These are phyloP conservation scores for Cladosporium oxysporum DNA, from an alignment of 2,329 filamentous ascomycete genomes.

Conservation along the genomic window DNA sequence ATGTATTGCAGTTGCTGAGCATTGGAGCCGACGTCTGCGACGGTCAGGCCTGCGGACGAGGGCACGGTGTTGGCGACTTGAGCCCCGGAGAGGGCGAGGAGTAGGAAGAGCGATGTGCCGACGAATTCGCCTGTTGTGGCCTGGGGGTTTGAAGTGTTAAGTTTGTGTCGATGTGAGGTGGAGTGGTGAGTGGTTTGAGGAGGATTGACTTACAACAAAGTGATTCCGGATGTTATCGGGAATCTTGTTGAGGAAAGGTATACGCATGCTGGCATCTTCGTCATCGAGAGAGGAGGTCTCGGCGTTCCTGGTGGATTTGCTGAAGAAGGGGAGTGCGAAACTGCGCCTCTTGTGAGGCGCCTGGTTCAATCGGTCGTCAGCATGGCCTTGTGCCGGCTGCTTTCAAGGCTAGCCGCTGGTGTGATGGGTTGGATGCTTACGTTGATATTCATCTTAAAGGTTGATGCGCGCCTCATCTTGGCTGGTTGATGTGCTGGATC, in stretches of 20 bases:
- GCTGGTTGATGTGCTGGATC: no score
- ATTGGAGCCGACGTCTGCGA: conserved; percentile 36
- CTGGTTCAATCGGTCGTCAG: neutral
- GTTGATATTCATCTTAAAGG: conserved; percentile 31
- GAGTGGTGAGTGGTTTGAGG: neutral
- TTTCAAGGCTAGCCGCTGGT: neutral
- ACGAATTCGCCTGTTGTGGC: conserved; percentile 43
- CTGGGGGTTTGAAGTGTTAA: neutral
- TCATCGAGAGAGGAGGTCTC: conserved; percentile 26
- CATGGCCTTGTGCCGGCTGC: no score
- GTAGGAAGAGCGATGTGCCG: conserved; percentile 49
- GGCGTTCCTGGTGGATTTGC: conserved; percentile 32
- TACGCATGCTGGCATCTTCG: conserved; percentile 28
- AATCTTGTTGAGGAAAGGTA: conserved; percentile 31
- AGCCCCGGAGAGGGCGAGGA: conserved; percentile 47
- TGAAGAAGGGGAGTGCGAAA: conserved; percentile 35
- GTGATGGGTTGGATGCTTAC: conserved; percentile 11
- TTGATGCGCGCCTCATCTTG: neutral
- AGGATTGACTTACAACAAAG: conserved; percentile 26
- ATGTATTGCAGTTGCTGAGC: conserved; percentile 43
- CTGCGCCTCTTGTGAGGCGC: conserved; percentile 28
- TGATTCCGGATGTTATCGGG: conserved; percentile 35
- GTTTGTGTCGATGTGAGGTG: no score
- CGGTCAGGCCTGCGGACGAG: conserved; percentile 31
- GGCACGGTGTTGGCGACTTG: conserved; percentile 47